Base-by-base conservation (phyloP, 2,329 filamentous ascomycete genomes). In the Fusarium cicatricum region DNA sequence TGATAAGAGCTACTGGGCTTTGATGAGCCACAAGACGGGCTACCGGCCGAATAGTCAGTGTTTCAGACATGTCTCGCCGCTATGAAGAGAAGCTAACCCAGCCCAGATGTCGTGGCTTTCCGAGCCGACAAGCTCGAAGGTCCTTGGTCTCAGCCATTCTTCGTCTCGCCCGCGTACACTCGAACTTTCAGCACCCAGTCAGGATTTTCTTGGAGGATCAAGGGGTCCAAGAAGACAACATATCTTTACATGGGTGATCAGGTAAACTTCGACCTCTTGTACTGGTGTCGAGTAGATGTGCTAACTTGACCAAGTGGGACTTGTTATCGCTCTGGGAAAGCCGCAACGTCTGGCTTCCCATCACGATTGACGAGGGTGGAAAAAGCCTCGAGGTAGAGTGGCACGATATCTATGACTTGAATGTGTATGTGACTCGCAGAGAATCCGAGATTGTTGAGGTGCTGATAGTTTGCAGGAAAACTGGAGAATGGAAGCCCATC, bases 11-110 rank as follows among this genome's bases (percentile, higher is more conserved):
- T 87, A 87, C 62, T 86, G 81, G 62, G 82, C 83, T 0, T 64
- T 87, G 31, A 86, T 86, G 83, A 85, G 82, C 60, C 84, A 86
- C 58, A 87, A 86, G 74, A 87, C 84, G 0, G 84, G 84, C 0
- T 87, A 87, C 49, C 74, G 84, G n/a, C 84, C 84, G 1, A 86
- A 86, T 45, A 86, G 70, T 71, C 34, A 39, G 68, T 48, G 0
- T 1, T 8, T 1, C 9, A 3, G 0, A 1, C 1, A n/a, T 7
- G n/a, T n/a, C 5, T 14, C 2, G 1, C 4, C 1, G 4, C 5
- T 2, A 1, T 3, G 2, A 4, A 1, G 1, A 4, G 3, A 2
- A 12, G 6, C 32, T 66, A 8, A 64, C 26, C 1, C 0, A 2
- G 0, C 15, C 0, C 8, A 71, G 68, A 84, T 45, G 82, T 85